Percentiles rank a stretch among this genome's conserved stretches.
These are phyloP conservation scores for Pugionium cornutum DNA, from an alignment of 345 rosid species.

Conservation along the genomic window DNA sequence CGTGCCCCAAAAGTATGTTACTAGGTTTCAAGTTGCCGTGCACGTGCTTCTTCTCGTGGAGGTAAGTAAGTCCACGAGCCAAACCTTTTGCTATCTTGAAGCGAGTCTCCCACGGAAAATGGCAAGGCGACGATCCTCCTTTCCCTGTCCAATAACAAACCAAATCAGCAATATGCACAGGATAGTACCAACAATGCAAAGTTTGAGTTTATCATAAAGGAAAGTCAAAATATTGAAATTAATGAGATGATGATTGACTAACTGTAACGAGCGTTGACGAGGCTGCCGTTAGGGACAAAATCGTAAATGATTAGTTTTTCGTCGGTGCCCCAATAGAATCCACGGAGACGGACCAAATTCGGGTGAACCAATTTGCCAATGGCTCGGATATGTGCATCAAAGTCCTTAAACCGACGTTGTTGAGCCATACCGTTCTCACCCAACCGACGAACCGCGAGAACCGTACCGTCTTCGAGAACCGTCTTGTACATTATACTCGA, in stretches of 20 bases:
- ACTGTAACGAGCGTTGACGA: conserved; percentile 88
- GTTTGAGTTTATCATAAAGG: conserved; percentile 43
- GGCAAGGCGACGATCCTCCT: conserved; percentile 81
- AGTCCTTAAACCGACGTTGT: conserved; percentile 83
- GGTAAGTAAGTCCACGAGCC: conserved; percentile 77
- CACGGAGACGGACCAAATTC: conserved; percentile 82
- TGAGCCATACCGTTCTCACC: conserved; percentile 70
- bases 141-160: conserved; percentile 50
- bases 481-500: conserved; percentile 92
- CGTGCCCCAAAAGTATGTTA: conserved; percentile 63
- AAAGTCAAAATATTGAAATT: too few species aligned
- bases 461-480: conserved; percentile 80
- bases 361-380: conserved; percentile 84
- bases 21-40: conserved; percentile 88
- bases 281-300: conserved; percentile 80
- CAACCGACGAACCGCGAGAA: conserved; percentile 83
- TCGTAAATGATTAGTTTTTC: conserved; percentile 81
- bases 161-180: conserved; percentile 16
- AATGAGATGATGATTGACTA: conserved; percentile 38
- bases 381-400: conserved; percentile 76
- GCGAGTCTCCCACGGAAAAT: conserved; percentile 83
- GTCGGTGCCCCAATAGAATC: conserved; percentile 77
- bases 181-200: not conserved
- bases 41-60: conserved; percentile 89
- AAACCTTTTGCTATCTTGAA: conserved; percentile 80